These are phyloP conservation scores for Lachnellula hyalina DNA, from an alignment of 2,329 filamentous ascomycete genomes.

Conservation along the genomic window DNA sequence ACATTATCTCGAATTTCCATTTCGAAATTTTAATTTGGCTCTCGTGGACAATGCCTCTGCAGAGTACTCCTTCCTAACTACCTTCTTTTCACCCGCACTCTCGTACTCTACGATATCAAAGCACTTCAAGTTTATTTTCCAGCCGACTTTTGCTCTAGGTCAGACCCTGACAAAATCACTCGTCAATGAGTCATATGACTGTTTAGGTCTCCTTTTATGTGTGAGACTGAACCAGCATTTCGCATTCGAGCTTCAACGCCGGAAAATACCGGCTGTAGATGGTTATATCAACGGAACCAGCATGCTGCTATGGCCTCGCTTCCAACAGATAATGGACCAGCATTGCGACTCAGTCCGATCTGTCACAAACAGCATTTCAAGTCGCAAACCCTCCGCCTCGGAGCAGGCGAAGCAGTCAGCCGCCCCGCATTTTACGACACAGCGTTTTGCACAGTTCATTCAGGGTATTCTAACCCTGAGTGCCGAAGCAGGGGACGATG, in stretches of 20 bases:
- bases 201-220: conserved; percentile 81
- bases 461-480: conserved; percentile 80
- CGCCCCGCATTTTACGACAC: conserved; percentile 86
- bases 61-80: conserved; percentile 88
- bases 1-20: conserved; percentile 85
- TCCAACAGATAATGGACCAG: conserved; percentile 88
- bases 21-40: conserved; percentile 91
- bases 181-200: conserved; percentile 72
- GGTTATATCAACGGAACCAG: conserved; percentile 90
- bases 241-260: conserved; percentile 87
- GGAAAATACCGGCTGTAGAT: conserved; percentile 84
- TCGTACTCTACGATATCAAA: conserved; percentile 73
- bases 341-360: conserved; percentile 82
- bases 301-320: conserved; percentile 94
- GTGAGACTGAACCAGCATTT: conserved; percentile 91
- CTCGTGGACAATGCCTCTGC: conserved; percentile 89
- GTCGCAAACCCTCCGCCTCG: conserved; percentile 39
- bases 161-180: conserved; percentile 71
- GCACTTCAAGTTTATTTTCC: conserved; percentile 83
- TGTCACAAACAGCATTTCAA: conserved; percentile 48
- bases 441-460: conserved; percentile 90
- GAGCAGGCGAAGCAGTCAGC: conserved; percentile 61
- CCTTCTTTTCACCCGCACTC: conserved; percentile 78
- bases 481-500: conserved; percentile 87
- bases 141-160: conserved; percentile 81